These are phyloP conservation scores for Gaeumannomyces tritici DNA, from an alignment of 2,329 filamentous ascomycete genomes.

Conservation along the genomic window DNA sequence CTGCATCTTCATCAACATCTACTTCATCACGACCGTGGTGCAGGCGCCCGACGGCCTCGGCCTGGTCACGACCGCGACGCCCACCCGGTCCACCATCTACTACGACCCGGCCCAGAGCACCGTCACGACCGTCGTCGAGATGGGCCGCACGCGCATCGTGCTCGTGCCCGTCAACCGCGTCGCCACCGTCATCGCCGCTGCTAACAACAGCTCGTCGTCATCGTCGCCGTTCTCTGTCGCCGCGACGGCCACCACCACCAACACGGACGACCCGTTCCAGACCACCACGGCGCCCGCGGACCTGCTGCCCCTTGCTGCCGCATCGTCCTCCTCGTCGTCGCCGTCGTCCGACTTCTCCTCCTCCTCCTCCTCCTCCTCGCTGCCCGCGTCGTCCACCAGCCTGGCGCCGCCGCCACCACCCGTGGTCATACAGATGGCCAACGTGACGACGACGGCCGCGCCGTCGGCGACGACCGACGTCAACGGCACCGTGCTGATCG, in stretches of 20 bases:
- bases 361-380: no score
- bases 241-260: no score
- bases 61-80: slow-evolving; percentile 25
- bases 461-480: background rate
- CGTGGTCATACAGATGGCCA: background rate
- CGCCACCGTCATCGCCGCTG: background rate
- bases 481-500: background rate
- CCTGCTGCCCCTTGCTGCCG: background rate
- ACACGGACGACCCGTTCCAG: no score
- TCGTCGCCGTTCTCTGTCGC: background rate
- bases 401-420: background rate
- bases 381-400: background rate
- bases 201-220: background rate
- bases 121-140: slow-evolving; percentile 2
- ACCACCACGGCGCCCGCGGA: no score
- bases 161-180: slow-evolving; percentile 3
- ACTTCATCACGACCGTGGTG: background rate
- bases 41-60: slow-evolving; percentile 11
- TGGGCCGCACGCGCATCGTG: slow-evolving; percentile 1
- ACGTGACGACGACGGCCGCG: background rate
- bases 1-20: slow-evolving; percentile 1
- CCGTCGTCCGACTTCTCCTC: no score
- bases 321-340: no score
- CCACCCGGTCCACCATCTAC: slow-evolving; percentile 13
- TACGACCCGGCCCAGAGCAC: slow-evolving; percentile 5